These are phyloP conservation scores for Rhytidiadelphus loreus DNA, from an alignment of 225 moss, liverwort and hornwort species.

Conservation along the genomic window DNA sequence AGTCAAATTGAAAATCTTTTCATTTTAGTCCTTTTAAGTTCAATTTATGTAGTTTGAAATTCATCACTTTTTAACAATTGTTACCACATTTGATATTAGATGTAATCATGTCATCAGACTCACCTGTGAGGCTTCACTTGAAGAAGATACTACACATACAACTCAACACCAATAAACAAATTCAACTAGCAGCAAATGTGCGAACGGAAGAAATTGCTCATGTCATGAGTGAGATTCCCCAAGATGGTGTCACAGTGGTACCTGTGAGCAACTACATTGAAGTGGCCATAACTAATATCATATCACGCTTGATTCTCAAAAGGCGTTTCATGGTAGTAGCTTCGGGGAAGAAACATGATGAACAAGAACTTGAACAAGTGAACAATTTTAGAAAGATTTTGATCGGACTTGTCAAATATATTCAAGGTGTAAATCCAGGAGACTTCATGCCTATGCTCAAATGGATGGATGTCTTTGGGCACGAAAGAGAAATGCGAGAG, in stretches of 20 bases:
- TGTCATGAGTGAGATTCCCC: neutral
- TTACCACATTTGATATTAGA: neutral
- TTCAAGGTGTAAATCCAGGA: neutral
- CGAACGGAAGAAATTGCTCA: neutral
- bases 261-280: neutral
- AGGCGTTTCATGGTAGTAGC: neutral
- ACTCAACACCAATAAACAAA: neutral
- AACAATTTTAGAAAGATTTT: neutral
- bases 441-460: neutral
- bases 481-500: neutral
- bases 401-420: neutral
- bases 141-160: neutral
- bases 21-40: too few relatives aligned
- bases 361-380: neutral
- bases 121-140: neutral
- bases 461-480: neutral
- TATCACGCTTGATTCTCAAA: neutral
- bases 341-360: fast-evolving
- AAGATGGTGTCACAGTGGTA: neutral
- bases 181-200: neutral
- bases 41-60: too few relatives aligned
- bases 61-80: neutral
- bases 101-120: neutral
- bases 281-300: neutral
- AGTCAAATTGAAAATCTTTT: too few relatives aligned